A percentile compares a stretch with the other conserved stretches of the same genome.
Conservation (phyloP, 345 rosid species). For the Combretum micranthum region DNA sequence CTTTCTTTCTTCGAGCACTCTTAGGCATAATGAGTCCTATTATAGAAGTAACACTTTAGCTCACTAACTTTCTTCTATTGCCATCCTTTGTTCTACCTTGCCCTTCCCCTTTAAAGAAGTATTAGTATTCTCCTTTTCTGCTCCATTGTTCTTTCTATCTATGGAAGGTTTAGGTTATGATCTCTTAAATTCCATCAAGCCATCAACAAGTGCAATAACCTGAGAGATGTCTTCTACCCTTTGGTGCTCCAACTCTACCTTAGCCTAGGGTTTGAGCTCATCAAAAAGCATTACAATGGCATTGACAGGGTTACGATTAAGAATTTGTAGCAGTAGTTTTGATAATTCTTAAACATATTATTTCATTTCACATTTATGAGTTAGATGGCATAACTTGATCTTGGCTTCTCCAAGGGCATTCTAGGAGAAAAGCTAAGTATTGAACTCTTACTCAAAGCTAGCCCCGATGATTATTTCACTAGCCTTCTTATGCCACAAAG, state of each 20-base stretch:
- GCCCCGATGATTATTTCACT: neutral
- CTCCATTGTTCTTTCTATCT: neutral
- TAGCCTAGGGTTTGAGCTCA: conserved; percentile 1
- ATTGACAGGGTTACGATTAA: neutral
- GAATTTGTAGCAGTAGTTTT: neutral
- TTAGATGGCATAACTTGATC: neutral
- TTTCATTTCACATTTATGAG: neutral
- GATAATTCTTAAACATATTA: conserved; percentile 5
- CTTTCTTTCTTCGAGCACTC: conserved; percentile 2
- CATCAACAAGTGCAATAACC: neutral
- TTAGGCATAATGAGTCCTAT: neutral
- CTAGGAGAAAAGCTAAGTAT: neutral
- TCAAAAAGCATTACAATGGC: neutral
- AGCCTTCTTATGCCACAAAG: neutral
- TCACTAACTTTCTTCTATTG: neutral
- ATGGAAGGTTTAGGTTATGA: neutral
- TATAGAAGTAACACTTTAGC: no score
- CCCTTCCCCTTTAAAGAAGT: neutral
- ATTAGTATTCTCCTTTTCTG: neutral
- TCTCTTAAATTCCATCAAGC: neutral
- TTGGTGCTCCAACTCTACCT: neutral
- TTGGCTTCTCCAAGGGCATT: neutral
- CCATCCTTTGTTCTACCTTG: neutral
- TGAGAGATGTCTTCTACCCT: conserved; percentile 2
- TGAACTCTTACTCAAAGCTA: neutral